Base-by-base conservation (phyloP, 768 basidiomycete genomes). In the Pulveroboletus ravenelii region DNA sequence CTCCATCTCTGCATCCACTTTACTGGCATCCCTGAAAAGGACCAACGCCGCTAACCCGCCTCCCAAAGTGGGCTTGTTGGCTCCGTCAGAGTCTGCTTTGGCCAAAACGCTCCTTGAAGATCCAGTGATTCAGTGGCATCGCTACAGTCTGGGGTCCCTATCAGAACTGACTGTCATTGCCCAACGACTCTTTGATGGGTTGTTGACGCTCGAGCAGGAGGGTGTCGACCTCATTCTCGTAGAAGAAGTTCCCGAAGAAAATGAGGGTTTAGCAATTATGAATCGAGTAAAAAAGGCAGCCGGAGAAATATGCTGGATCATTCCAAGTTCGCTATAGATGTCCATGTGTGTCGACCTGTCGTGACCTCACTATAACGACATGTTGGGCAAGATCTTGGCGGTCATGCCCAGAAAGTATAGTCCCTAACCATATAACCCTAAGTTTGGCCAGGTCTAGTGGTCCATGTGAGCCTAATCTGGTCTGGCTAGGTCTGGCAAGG, bases 271-370 rank as follows among this genome's bases (percentile, higher is more conserved):
- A 27, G 95, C 95, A 6, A 80, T 97, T 27, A 97, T 96, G 92
- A 96, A 98, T 66, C 78, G 95, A 15, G 82, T 93, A 23, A 79
- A 79, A 54, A 97, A 97, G 65, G 94, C 95, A 2, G 93, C 93
- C 7, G 81, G 85, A 5, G 80, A 85, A 43, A 59, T 57, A 10
- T 52, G 53, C 34, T 74, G 72, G 70, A 52, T 74, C 9, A 18
- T 35, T 20, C 42, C 50, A 10, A 15, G 39, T 35, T 38, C 51
- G 18, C 9, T 30, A 27, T 65, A 65, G 54, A 55, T 37, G 40
- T 40, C 8, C 46, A 53, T 40, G 61, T 66, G n/a, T n/a, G n/a
- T n/a, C n/a, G n/a, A n/a, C n/a, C 41, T 36, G 62, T 56, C 45
- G 5, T 27, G 7, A 20, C 37, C 14, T 48, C 25, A 4, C 25